Base-by-base conservation (phyloP, 176 grass and related monocot genomes). In the Sorghum bicolor region DNA sequence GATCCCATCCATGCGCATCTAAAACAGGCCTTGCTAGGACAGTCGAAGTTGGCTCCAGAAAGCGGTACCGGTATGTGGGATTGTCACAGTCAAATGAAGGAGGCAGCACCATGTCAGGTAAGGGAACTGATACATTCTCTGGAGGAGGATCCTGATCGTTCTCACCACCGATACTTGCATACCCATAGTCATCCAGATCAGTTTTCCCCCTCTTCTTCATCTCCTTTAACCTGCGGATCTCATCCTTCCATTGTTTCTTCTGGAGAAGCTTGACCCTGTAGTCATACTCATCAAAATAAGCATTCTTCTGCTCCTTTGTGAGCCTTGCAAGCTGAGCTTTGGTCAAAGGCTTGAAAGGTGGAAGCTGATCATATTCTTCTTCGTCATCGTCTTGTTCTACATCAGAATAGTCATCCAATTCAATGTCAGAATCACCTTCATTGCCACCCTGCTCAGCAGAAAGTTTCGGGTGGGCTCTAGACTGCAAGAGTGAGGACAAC, bases 161-260 rank as follows among this genome's bases (percentile, higher is more conserved):
- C 55, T 91, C 91, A 63, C 87, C 96, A 72, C 74, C 63, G 5
- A 85, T 65, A 67, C 81, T 80, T 79, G 69, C 83, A 50, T 92
- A 87, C 11, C 79, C 87, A 91, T 85, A 92, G 87, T 79, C 76
- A 82, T 90, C 85, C 64, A 89, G 50, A 47, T 82, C 82, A 69
- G 72, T 64, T 86, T 96, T 96, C 2, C 81, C 82, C 29, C 93
- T 90, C 83, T 84, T 95, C 57, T 98, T 99, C 91, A 99, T 92
- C 80, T 99, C 93, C 83, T 90, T 94, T 57, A 96, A 88, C 83
- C 93, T 90, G 67, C 91, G 80, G 38, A 99, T 75, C 84, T 96
- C 93, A n/a, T 99, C 93, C 87, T 92, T 99, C 96, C 93, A 91
- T 72, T 99, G 96, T 76, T 96, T 99, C 89, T 99, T 99, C 77